Percentiles rank a stretch among this genome's conserved stretches.
phyloP scores from a whole-genome alignment of 2,329 filamentous ascomycete species.

The Beauveria sp. region DNA sequence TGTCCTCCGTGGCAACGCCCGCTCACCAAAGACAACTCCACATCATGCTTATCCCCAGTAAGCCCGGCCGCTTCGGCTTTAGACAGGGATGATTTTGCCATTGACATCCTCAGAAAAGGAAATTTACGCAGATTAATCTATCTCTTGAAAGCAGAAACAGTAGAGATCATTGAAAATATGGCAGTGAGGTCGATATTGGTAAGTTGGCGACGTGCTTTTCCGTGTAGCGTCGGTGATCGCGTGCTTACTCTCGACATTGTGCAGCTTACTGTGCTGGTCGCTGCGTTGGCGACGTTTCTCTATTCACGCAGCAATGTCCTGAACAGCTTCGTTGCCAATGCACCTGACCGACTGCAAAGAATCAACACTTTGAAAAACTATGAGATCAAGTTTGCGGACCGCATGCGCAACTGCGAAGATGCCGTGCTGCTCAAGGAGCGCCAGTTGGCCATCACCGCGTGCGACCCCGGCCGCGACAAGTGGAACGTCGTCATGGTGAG shows the following conservation, averaged over 20 bases:
- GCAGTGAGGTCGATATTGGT: not conserved
- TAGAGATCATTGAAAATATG: not conserved
- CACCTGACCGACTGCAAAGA: slow-evolving; percentile 21
- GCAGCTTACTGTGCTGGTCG: slow-evolving; percentile 2
- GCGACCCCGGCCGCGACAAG: slow-evolving; percentile 31
- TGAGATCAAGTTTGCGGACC: slow-evolving; percentile 28
- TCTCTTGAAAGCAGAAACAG: no score
- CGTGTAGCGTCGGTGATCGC: not conserved
- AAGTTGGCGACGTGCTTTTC: not conserved
- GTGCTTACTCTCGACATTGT: not conserved
- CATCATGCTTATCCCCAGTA: not conserved
- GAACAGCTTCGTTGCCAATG: slow-evolving; percentile 21
- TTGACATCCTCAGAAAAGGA: not conserved
- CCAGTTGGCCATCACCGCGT: slow-evolving; percentile 29
- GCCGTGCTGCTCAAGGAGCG: slow-evolving; percentile 27
- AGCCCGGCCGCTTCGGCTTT: not conserved
- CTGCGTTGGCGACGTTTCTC: slow-evolving; percentile 12
- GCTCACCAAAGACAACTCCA: no score
- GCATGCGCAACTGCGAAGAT: slow-evolving; percentile 34
- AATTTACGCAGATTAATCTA: no score
- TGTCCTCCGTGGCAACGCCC: no score
- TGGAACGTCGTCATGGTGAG: slow-evolving; percentile 36
- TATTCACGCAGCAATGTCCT: slow-evolving; percentile 15
- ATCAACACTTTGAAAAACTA: slow-evolving; percentile 21
- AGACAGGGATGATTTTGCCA: not conserved